Evolutionary conservation across 164 flowering plant genomes (phyloP).

Genomic region (Kalanchoe fedtschenkoi): DNA sequence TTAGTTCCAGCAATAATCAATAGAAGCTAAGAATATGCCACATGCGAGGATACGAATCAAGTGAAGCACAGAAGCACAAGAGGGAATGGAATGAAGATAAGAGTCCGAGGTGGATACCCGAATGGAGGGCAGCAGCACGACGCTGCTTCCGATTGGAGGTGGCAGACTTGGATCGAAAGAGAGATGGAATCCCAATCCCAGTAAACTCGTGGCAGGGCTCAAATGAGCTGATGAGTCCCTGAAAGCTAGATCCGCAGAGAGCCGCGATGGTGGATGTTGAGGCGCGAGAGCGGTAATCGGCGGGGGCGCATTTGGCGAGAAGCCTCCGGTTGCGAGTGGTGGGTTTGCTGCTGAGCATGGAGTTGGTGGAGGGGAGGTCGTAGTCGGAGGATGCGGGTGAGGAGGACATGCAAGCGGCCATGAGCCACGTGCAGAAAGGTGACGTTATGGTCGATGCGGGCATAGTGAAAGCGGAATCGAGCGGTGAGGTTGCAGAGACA

Average conservation of each 20-base stretch:
- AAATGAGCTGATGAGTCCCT: constrained; percentile 41
- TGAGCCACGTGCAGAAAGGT: constrained; percentile 80
- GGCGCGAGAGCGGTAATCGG: background rate
- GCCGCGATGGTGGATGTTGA: constrained; percentile 18
- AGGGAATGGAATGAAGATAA: background rate
- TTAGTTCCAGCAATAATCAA: background rate
- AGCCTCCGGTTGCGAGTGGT: background rate
- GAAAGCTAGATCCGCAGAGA: constrained; percentile 30
- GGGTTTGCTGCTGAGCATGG: background rate
- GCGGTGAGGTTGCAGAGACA: background rate
- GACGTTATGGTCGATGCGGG: constrained; percentile 33
- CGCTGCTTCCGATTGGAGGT: constrained; percentile 4
- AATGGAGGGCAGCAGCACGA: background rate
- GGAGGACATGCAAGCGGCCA: constrained; percentile 94
- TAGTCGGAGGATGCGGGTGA: constrained; percentile 11
- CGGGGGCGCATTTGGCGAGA: background rate
- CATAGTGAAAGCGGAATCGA: constrained; percentile 10
- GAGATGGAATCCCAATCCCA: constrained; percentile 22
- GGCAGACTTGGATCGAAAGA: background rate
- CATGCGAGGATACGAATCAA: background rate
- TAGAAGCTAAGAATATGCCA: background rate
- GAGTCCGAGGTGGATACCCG: background rate
- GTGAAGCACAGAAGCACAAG: background rate
- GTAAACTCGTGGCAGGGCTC: constrained; percentile 48
- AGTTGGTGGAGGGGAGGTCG: background rate